Percentiles rank a stretch among this genome's conserved stretches.
These are phyloP conservation scores for Sphagnum fallax DNA, from an alignment of 228 moss, liverwort and hornwort species.

Conservation along the genomic window DNA sequence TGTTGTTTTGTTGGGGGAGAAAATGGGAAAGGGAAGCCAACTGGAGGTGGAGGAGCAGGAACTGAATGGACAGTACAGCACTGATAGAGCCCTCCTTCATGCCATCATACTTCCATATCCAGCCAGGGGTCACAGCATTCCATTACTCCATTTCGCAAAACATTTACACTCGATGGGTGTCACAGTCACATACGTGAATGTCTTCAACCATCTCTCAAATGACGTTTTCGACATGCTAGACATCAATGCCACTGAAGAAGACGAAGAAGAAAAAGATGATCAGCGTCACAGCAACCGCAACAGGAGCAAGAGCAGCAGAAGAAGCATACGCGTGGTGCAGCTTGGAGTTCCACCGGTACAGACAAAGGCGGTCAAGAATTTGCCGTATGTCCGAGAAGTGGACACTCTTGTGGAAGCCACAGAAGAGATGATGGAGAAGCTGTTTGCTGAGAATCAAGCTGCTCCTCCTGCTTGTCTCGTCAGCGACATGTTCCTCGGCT, in stretches of 20 bases:
- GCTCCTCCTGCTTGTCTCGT: slow-evolving; percentile 33
- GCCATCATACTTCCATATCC: slow-evolving; percentile 35
- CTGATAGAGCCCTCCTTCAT: slow-evolving; percentile 8
- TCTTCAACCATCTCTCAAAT: slow-evolving; percentile 17
- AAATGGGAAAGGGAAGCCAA: too few relatives aligned
- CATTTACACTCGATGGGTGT: slow-evolving; percentile 19
- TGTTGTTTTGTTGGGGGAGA: too few relatives aligned
- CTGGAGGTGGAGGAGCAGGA: too few relatives aligned
- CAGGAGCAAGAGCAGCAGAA: slow-evolving; percentile 3
- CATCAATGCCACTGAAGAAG: too few relatives aligned
- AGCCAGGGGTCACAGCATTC: slow-evolving; percentile 49
- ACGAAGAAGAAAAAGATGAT: too few relatives aligned
- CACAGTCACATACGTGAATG: slow-evolving; percentile 30
- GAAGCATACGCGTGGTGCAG: slow-evolving; percentile 23
- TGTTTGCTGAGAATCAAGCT: slow-evolving; percentile 11
- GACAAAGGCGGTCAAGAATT: not conserved
- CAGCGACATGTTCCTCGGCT: slow-evolving; percentile 34
- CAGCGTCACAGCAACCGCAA: too few relatives aligned
- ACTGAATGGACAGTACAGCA: too few relatives aligned
- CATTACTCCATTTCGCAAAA: slow-evolving; percentile 33
- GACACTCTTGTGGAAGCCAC: slow-evolving; percentile 16
- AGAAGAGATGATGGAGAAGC: slow-evolving; percentile 14
- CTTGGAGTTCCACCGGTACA: slow-evolving; percentile 8
- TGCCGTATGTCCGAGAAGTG: slow-evolving; percentile 14
- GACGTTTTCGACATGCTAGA: slow-evolving; percentile 20